Evolutionary conservation across 805 yeast genomes (phyloP).

Genomic region (Yamadazyma laniorum): DNA sequence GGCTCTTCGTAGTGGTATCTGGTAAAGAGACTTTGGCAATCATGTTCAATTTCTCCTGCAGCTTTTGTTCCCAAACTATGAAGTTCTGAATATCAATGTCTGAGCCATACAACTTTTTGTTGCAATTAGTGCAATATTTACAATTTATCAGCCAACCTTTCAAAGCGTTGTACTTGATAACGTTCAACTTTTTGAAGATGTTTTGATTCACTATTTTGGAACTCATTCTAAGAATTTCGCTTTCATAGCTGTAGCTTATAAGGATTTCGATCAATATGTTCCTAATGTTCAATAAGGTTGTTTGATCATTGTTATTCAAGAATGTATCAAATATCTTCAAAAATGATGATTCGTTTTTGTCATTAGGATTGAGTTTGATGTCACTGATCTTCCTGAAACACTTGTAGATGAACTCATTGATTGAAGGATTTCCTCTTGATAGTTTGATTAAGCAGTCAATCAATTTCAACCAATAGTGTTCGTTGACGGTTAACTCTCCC

Average conservation of each 20-base stretch:
- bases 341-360: constrained; percentile 38
- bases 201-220: constrained; percentile 56
- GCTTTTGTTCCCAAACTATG: constrained; percentile 55
- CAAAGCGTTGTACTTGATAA: constrained; percentile 39
- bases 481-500: constrained; percentile 18
- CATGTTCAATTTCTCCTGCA: constrained; percentile 12
- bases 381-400: constrained; percentile 35
- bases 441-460: constrained; percentile 24
- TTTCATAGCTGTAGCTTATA: constrained; percentile 63
- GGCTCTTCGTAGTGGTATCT: neutral
- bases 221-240: constrained; percentile 50
- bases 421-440: constrained; percentile 11
- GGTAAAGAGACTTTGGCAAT: too few relatives aligned
- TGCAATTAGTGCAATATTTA: constrained; percentile 72
- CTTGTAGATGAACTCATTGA: constrained; percentile 30
- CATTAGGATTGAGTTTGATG: constrained; percentile 20
- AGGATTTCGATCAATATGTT: constrained; percentile 61
- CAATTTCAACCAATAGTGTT: constrained; percentile 29
- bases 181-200: constrained; percentile 46
- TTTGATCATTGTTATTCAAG: constrained; percentile 45
- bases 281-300: constrained; percentile 59
- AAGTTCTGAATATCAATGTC: constrained; percentile 50
- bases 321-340: constrained; percentile 54
- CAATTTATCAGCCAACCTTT: constrained; percentile 60
- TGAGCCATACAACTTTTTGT: constrained; percentile 69